phyloP scores from a whole-genome alignment of 805 yeast species.

The Saccharomyces mikatae region DNA sequence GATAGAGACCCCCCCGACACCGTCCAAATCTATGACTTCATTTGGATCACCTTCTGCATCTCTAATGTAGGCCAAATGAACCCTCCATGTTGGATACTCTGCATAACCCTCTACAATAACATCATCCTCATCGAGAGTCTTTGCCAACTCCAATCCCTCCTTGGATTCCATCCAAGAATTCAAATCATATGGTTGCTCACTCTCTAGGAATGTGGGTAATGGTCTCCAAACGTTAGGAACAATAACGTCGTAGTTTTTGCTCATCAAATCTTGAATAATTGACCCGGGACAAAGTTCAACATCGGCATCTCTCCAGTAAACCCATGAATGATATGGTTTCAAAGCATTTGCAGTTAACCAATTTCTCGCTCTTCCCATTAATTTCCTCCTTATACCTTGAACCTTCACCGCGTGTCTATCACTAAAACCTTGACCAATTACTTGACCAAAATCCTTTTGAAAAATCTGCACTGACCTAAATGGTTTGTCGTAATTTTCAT shows the following conservation, averaged over 20 bases:
- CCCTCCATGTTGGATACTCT: constrained; percentile 80
- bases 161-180: constrained; percentile 94
- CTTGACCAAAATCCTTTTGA: constrained; percentile 77
- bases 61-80: constrained; percentile 67
- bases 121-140: constrained; percentile 62
- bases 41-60: constrained; percentile 51
- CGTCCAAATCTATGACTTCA: constrained; percentile 66
- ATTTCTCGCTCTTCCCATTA: constrained; percentile 83
- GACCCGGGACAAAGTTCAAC: constrained; percentile 76
- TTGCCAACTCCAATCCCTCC: constrained; percentile 62
- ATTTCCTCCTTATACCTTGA: constrained; percentile 73
- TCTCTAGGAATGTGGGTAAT: constrained; percentile 73
- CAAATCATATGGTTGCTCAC: constrained; percentile 88
- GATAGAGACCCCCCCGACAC: constrained; percentile 83
- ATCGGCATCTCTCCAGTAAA: constrained; percentile 85
- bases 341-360: constrained; percentile 71
- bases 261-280: constrained; percentile 68
- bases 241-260: constrained; percentile 58
- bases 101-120: constrained; percentile 86
- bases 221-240: constrained; percentile 96
- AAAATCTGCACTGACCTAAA: constrained; percentile 75
- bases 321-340: constrained; percentile 84
- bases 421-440: constrained; percentile 75
- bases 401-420: constrained; percentile 81
- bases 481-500: constrained; percentile 52